These are phyloP conservation scores for Penicillium psychrofluorescens DNA, from an alignment of 495 filamentous ascomycete species.

Conservation along the genomic window DNA sequence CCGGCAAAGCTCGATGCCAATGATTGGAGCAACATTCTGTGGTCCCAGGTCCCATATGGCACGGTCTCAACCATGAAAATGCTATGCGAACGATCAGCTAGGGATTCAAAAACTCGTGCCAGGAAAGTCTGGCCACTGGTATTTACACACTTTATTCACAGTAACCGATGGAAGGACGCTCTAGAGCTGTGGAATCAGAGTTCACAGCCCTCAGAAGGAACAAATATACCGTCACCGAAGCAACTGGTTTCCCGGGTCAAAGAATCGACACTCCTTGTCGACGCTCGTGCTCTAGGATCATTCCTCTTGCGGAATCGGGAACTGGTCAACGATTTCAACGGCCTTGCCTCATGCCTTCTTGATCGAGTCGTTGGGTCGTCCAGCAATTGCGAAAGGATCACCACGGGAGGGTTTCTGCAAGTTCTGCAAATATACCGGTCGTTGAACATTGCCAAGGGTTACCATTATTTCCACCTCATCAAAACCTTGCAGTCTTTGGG, in stretches of 20 bases:
- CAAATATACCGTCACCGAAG: no score
- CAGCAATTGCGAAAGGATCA: no score
- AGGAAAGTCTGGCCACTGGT: no score
- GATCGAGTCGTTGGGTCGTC: not conserved
- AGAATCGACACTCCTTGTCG: no score
- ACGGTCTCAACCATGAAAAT: not conserved
- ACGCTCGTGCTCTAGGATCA: no score
- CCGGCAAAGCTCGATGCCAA: slow-evolving; percentile 16
- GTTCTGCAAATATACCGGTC: slow-evolving; percentile 17
- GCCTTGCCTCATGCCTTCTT: not conserved
- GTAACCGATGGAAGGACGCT: no score
- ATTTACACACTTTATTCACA: no score
- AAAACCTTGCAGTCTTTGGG: slow-evolving; percentile 16
- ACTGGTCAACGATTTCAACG: not conserved
- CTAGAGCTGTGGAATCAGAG: no score
- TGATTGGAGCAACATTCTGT: slow-evolving; percentile 16
- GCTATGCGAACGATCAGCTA: slow-evolving; percentile 19
- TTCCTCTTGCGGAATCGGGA: not conserved
- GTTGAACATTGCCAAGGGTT: slow-evolving; percentile 11
- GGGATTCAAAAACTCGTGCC: no score
- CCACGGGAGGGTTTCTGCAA: slow-evolving; percentile 20
- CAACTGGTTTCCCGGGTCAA: no score
- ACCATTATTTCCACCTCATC: slow-evolving; percentile 24
- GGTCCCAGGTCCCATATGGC: no score
- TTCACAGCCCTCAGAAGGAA: no score